Percentiles rank a stretch among this genome's conserved stretches.
Conservation (phyloP, 139 green algal species). For the Parachlorella kessleri region DNA sequence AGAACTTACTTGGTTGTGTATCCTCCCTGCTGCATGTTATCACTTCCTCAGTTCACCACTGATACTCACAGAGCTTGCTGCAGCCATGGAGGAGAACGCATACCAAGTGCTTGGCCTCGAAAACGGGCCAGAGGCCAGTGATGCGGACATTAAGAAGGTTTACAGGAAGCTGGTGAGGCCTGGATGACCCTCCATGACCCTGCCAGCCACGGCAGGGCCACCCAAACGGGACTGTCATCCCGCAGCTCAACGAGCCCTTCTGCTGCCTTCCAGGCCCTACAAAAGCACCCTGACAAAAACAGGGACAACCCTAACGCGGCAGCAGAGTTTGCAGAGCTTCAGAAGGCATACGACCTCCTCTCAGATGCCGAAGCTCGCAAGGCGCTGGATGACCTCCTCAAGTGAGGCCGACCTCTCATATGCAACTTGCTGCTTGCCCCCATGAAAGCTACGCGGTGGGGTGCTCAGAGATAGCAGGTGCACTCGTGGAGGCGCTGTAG, state of each 20-base stretch:
- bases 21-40: too few relatives aligned
- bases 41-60: too few relatives aligned
- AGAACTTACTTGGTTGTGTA: too few relatives aligned
- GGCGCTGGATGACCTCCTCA: conserved; percentile 72
- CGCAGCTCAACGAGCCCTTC: too few relatives aligned
- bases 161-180: background rate
- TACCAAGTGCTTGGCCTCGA: conserved; percentile 68
- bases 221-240: too few relatives aligned
- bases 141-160: conserved; percentile 72
- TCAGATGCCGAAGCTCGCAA: conserved; percentile 63
- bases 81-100: conserved; percentile 50
- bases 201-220: too few relatives aligned
- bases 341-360: conserved; percentile 86
- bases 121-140: conserved; percentile 44
- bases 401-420: conserved; percentile 45
- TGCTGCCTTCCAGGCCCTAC: conserved; percentile 54
- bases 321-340: conserved; percentile 79
- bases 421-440: too few relatives aligned
- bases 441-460: too few relatives aligned
- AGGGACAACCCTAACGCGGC: conserved; percentile 57
- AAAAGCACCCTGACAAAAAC: conserved; percentile 87
- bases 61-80: too few relatives aligned
- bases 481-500: too few relatives aligned
- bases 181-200: too few relatives aligned
- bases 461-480: too few relatives aligned